These are phyloP conservation scores for Paraglomus brasilianum DNA, from an alignment of 192 early-diverging fungal genomes.

Conservation along the genomic window DNA sequence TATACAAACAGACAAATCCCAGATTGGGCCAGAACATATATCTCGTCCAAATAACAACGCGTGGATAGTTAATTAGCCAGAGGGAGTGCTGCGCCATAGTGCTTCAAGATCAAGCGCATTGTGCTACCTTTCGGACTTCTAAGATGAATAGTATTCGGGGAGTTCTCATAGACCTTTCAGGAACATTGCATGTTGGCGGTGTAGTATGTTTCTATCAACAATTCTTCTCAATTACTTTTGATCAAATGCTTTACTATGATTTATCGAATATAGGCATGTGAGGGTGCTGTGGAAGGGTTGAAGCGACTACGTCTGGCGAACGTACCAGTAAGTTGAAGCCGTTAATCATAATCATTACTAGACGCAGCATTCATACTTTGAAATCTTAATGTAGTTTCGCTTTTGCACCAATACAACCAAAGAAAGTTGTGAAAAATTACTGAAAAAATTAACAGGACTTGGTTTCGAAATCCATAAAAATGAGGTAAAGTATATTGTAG, in stretches of 20 bases:
- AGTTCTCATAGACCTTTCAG: slow-evolving; percentile 75
- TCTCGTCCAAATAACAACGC: no score
- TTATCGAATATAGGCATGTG: slow-evolving; percentile 16
- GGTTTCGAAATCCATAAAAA: slow-evolving; percentile 65
- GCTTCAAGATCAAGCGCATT: neutral
- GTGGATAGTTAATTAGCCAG: no score
- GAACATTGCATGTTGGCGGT: slow-evolving; percentile 76
- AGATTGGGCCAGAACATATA: no score
- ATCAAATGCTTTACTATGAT: neutral
- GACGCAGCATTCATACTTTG: neutral
- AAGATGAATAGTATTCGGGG: slow-evolving; percentile 42
- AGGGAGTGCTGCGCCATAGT: no score
- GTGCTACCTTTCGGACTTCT: neutral
- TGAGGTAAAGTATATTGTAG: slow-evolving; percentile 44
- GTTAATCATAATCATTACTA: neutral
- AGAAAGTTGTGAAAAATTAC: slow-evolving; percentile 55
- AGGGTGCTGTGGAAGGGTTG: slow-evolving; percentile 65
- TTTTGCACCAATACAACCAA: slow-evolving; percentile 94
- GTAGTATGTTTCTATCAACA: no score
- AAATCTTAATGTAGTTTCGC: slow-evolving; percentile 40
- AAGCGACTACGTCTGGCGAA: slow-evolving; percentile 56
- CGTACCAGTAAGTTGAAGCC: slow-evolving; percentile 41
- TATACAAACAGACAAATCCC: no score
- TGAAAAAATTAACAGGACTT: slow-evolving; percentile 57
- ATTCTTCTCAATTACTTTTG: no score